Conservation (phyloP, 2,329 filamentous ascomycete genomes). For the Trichoderma harzianum region DNA sequence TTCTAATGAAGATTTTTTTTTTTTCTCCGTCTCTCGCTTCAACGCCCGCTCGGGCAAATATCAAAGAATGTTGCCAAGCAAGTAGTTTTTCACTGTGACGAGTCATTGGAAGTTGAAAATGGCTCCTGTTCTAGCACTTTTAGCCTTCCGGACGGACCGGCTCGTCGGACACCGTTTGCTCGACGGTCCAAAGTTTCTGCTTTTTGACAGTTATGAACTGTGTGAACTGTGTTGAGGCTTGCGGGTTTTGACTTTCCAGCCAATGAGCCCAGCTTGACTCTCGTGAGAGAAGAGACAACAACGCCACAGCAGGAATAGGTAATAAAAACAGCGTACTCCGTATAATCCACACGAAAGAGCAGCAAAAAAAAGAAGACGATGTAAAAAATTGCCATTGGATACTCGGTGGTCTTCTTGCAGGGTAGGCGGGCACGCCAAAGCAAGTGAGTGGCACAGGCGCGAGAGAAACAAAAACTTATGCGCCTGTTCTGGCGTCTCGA, state of each 20-base stretch:
- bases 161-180: conserved; percentile 4
- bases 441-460: neutral
- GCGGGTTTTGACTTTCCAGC: neutral
- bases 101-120: neutral
- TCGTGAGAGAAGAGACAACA: neutral
- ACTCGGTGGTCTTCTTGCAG: neutral
- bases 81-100: neutral
- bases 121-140: neutral
- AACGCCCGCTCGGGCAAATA: neutral
- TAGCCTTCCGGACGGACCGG: conserved; percentile 13
- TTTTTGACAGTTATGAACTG: neutral
- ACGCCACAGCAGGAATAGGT: neutral
- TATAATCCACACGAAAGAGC: neutral
- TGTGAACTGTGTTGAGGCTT: neutral
- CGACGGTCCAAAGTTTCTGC: neutral
- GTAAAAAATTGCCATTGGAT: neutral
- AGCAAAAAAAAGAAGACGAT: neutral
- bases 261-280: neutral
- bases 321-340: neutral
- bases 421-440: neutral
- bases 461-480: neutral
- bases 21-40: neutral
- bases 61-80: neutral
- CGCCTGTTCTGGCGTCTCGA: neutral
- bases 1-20: neutral